These are phyloP conservation scores for Mucor lusitanicus DNA, from an alignment of 371 early-diverging fungal genomes.

Conservation along the genomic window DNA sequence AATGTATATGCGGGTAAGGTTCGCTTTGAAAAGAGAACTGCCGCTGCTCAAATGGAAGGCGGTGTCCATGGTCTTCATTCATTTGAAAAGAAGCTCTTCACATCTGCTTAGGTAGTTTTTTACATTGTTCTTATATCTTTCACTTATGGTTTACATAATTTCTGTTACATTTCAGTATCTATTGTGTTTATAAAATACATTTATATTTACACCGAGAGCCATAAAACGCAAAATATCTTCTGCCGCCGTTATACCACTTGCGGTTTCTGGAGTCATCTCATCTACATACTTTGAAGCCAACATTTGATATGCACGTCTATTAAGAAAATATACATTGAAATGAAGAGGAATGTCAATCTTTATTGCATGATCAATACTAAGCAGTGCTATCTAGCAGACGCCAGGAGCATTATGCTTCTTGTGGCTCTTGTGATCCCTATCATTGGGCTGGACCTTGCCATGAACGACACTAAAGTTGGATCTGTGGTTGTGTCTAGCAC, in stretches of 20 bases:
- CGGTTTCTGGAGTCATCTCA: too few species aligned
- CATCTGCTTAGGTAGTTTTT: not conserved
- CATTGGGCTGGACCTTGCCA: not conserved
- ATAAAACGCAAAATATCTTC: too few species aligned
- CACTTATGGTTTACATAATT: not conserved
- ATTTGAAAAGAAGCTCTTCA: conserved; percentile 85
- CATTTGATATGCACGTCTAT: too few species aligned
- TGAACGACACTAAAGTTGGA: not conserved
- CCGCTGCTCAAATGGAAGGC: conserved; percentile 95
- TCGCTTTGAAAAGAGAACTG: conserved; percentile 92
- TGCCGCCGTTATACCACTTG: too few species aligned
- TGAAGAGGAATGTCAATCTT: not conserved
- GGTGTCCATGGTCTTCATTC: conserved; percentile 93
- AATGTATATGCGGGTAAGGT: conserved; percentile 71
- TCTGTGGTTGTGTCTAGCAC: conserved; percentile 12
- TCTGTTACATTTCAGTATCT: too few species aligned
- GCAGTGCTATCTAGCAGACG: conserved; percentile 2
- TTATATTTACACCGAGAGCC: too few species aligned
- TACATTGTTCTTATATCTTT: not conserved
- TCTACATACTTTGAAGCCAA: too few species aligned
- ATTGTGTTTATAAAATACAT: too few species aligned
- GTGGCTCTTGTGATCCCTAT: not conserved
- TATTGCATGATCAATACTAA: not conserved
- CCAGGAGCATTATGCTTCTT: conserved; percentile 9
- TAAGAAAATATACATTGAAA: too few species aligned